Evolutionary conservation across 805 yeast genomes (phyloP).

Genomic region (Lipomyces orientalis): DNA sequence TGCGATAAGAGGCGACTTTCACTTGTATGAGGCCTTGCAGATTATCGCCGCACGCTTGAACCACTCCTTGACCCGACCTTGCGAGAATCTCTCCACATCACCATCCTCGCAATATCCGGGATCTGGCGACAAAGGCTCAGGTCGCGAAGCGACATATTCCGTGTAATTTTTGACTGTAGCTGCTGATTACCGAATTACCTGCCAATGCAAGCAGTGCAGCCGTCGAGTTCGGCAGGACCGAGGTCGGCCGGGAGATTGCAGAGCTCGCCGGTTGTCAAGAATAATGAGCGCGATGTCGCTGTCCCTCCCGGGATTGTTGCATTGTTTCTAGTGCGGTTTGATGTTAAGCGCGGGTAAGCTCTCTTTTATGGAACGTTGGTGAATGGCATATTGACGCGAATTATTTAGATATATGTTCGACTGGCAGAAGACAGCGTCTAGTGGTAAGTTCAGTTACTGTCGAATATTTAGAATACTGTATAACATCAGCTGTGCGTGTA

Average conservation of each 20-base stretch:
- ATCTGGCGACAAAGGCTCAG: not conserved
- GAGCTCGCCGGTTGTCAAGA: not conserved
- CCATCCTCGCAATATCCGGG: not conserved
- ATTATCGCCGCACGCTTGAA: not conserved
- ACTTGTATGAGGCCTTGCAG: too few species aligned
- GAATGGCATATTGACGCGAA: not conserved
- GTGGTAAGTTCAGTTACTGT: conserved; percentile 21
- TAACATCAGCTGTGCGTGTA: not conserved
- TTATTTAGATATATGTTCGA: conserved; percentile 28
- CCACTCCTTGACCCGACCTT: not conserved
- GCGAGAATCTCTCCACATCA: not conserved
- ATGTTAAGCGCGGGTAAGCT: conserved; percentile 54
- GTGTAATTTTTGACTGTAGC: not conserved
- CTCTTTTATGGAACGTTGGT: conserved; percentile 54
- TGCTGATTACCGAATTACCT: not conserved
- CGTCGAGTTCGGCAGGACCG: not conserved
- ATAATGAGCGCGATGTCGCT: not conserved
- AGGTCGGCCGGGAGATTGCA: not conserved
- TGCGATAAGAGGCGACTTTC: too few species aligned
- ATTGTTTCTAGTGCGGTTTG: conserved; percentile 58
- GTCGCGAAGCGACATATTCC: not conserved
- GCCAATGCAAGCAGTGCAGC: not conserved
- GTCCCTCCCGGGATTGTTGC: conserved; percentile 42
- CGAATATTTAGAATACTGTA: not conserved
- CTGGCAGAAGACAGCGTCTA: conserved; percentile 39